Base-by-base conservation (phyloP, 1,139 yeast species). In the Groenewaldozyma auringiensis region DNA sequence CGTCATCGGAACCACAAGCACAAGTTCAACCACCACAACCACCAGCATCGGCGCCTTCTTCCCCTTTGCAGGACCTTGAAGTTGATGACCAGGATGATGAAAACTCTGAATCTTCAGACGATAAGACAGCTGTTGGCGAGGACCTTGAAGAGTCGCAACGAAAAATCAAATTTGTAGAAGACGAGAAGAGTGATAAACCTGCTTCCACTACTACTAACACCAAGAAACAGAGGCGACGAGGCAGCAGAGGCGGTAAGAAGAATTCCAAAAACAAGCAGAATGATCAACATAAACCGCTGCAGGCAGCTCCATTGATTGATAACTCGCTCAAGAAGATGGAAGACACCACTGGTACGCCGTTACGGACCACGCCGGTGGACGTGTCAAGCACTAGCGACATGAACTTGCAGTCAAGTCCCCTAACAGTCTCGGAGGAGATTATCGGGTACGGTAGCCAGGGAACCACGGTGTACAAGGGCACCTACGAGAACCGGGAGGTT, bases 371-470 rank as follows among this genome's bases (percentile, higher is more conserved):
- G 35, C 17, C 14, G 40, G 41, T 8, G 43, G 42, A 16, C 46
- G 41, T 3, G 42, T 21, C 8, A 43, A 44, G 6, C 41, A 35
- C 16, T 38, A 40, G 6, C 27, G n/a, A 35, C 27, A 20, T 38
- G 22, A 20, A 39, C 39, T 20, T 44, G 41, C 11, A 49, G 55
- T 59, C 50, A 50, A 79, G 76, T 46, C 80, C 79, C 45, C 65
- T 87, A 49, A 67, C 74, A 0, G 78, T 89, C 2, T 78, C 94
- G 0, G 84, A 84, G 53, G 78, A 76, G 39, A 75, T 88, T 21
- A 67, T 92, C 42, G 98, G 99, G 1, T 87, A 86, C 61, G 99
- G 99, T 1, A 87, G 96, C 1, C 96, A 92, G 59, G 98, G 98
- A 27, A 92, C 98, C 0, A 88, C 89, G 22, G 98, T 92, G 1